Evolutionary conservation across 805 yeast genomes (phyloP), one percentile per base, ranked within the genome.

Genomic region (Candida insectorum): DNA sequence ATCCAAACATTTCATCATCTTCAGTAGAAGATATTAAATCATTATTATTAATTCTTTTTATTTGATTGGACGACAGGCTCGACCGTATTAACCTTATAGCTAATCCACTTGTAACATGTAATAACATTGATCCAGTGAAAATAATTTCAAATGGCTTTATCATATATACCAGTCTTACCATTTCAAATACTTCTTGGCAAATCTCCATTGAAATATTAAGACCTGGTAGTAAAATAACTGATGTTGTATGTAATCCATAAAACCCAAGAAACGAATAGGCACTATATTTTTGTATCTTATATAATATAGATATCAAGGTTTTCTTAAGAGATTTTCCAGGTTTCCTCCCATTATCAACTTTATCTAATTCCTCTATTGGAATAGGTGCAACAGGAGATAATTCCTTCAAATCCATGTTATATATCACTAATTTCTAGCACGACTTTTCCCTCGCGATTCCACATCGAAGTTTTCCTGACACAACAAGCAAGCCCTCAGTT

Each of bases 141-240:
- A 62, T 33, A 6, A 51, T 51, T 48, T 82, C 91, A 10, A 77
- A 54, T 1, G 79, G 69, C 0, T 66, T 60, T 6, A 47, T 37
- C 37, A 79, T 84, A 51, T 83, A 84, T 0, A 84, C 45, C 12
- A 76, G 71, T 24, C 91, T 63, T 0, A 78, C 77, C 58, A 79
- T 62, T 41, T 79, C 73, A 31, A 84, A 61, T 20, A 77, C 43
- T 33, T 79, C 81, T 33, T 79, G 72, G 3, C 75, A 72, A 2
- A 65, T 35, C 0, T 53, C 64, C 6, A 75, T 70, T 2, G 76
- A 69, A 4, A 75, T 47, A 4, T 53, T 51, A 5, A 62, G 28
- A 4, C 71, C 49, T 0, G 93, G 91, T 0, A 73, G 65, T 2
- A 74, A 43, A 0, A 75, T 60, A 4, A 78, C 81, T 0, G 81